Evolutionary conservation across 768 basidiomycete species (phyloP), one percentile per base, ranked within the genome.

Genomic region (Lactarius vividus): DNA sequence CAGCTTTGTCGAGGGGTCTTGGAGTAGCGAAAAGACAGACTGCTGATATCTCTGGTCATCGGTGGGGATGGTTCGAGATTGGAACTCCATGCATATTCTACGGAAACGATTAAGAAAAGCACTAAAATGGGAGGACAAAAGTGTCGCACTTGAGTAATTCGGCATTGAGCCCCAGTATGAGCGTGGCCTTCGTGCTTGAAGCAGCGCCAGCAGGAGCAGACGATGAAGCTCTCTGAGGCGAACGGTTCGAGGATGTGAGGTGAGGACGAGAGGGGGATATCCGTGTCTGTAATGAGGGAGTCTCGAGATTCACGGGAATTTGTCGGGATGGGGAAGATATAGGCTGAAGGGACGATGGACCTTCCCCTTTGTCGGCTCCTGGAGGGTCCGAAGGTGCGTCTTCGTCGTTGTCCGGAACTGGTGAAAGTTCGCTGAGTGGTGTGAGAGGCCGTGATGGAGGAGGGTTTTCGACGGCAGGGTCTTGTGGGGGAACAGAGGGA

Each of bases 341-440:
- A 23, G 53, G 54, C 39, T 62, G 66, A 33, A 53, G 63, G 31
- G 68, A 63, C 40, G 63, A 62, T 18, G 64, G 42, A 26, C 63
- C 70, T 59, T 68, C 68, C 60, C 72, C 68, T 42, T 65, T 69
- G 42, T 69, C 58, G n/a, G 71, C 67, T 15, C 67, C 67, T 39
- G 77, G 75, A 59, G 79, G 76, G 60, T 76, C 75, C 26, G 78
- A 75, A 59, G 80, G 75, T 57, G 76, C 74, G 3, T 80, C 79
- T 18, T 85, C 84, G 56, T 85, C 85, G 28, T 79, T 78, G 71
- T 85, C 85, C 46, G 87, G 84, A 0, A 87, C 82, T 1, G 88
- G 86, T 9, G 89, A 89, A 29, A 91, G 84, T 68, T 91, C 89
- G 69, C 87, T 91, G 73, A 92, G 84, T 3, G 90, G 90, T 0